Evolutionary conservation across 176 grass and related monocot genomes (phyloP).

Genomic region (Ananas comosus): DNA sequence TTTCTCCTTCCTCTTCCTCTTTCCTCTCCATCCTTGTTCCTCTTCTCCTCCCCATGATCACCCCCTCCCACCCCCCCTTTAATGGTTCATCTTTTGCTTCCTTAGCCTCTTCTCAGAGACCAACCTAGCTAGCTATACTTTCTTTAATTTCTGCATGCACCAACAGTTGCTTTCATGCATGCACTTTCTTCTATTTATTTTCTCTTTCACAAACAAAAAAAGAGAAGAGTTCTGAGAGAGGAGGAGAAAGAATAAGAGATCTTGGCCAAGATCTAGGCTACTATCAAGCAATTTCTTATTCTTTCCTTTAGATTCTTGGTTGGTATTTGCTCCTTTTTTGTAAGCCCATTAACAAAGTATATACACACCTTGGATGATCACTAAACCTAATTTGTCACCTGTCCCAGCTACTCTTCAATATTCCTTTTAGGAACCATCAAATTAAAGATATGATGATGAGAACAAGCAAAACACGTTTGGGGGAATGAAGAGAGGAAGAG

Average conservation of each 20-base stretch:
- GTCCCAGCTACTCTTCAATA: no score
- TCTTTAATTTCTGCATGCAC: conserved; percentile 20
- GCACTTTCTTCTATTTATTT: neutral
- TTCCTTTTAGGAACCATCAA: no score
- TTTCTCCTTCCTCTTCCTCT: conserved; percentile 46
- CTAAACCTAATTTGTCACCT: no score
- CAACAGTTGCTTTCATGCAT: neutral
- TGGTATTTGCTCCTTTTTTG: no score
- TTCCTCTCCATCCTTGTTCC: conserved; percentile 16
- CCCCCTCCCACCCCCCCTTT: conserved; percentile 20
- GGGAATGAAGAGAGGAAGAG: neutral
- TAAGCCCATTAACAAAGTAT: no score
- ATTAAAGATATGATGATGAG: neutral
- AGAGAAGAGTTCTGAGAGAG: conserved; percentile 7
- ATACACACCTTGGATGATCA: no score
- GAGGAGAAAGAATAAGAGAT: neutral
- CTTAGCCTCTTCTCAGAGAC: conserved; percentile 6
- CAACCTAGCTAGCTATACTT: conserved; percentile 14
- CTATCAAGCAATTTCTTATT: no score
- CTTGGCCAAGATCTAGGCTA: conserved; percentile 31
- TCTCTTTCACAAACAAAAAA: conserved; percentile 13
- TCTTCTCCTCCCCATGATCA: conserved; percentile 14
- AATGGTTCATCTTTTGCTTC: conserved; percentile 3
- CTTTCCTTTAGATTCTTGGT: conserved; percentile 31
- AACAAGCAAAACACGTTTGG: neutral